Evolutionary conservation across 2,329 filamentous ascomycete genomes (phyloP), one percentile per base, ranked within the genome.

Genomic region (Penicillium aurantiogriseum): DNA sequence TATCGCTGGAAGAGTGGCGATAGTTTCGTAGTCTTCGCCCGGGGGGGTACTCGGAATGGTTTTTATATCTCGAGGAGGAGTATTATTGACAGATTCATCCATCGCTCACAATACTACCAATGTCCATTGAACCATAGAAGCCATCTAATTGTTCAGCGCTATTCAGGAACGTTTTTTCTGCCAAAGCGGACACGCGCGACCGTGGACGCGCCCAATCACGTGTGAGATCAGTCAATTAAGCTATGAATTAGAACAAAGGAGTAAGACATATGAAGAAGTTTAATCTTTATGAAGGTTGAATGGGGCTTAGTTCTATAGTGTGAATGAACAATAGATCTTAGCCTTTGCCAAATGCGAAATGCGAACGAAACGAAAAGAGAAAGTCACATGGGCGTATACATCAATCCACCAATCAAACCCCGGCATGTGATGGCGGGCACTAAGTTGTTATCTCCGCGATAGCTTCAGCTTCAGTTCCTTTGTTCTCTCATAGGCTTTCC

Each of bases 1-100:
- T 42, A 70, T 63, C 56, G 68, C 57, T 66, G 82, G 77, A 60
- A 81, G 58, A 11, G 80, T 83, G 59, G 77, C 78, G 51, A 81
- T 68, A 11, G 80, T 83, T 58, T 83, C 78, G 65, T 79, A 67
- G 55, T 73, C 72, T 54, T 81, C 68, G 13, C 29, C 50, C 2
- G 65, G 63, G 46, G 67, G 65, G 51, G 68, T 68, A 56, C 65
- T 65, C 51, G 66, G 63, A 31, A 72, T 67, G 58, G 65, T 68
- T 63, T 65, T 71, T 36, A 35, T 52, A 69, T 75, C 62, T 67
- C 66, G 61, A 57, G 71, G 58, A 8, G 78, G 77, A 29, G 77
- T 79, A 58, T 76, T 74, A 33, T 71, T 73, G 17, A 78, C 70
- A 17, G 68, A 68, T 46, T 77, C 73, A 42, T 74, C 68, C 75